These are phyloP conservation scores for Lyophyllum semitale DNA, from an alignment of 768 basidiomycete genomes.

Conservation along the genomic window DNA sequence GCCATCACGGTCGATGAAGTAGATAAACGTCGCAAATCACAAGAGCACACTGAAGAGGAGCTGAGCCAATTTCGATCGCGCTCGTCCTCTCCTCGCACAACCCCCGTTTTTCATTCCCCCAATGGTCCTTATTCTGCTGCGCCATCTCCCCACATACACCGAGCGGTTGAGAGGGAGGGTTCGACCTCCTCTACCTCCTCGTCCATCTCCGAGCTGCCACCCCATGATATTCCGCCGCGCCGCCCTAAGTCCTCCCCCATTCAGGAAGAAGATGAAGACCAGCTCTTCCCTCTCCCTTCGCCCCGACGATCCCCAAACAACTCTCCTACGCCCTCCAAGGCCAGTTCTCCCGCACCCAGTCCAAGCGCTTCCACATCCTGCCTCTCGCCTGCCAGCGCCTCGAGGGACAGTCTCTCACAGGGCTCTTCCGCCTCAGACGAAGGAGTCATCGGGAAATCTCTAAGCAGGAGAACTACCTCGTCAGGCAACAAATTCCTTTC, in stretches of 20 bases:
- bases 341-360: constrained; percentile 18
- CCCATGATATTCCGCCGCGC: constrained; percentile 14
- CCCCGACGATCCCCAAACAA: constrained; percentile 54
- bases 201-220: constrained; percentile 9
- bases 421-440: constrained; percentile 8
- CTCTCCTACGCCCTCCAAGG: constrained; percentile 31
- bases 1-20: constrained; percentile 64
- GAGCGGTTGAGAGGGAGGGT: constrained; percentile 1
- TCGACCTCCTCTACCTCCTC: constrained; percentile 11
- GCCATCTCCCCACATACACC: constrained; percentile 1
- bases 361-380: constrained; percentile 16
- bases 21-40: constrained; percentile 54
- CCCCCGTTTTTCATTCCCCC: constrained; percentile 17
- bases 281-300: constrained; percentile 61
- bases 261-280: constrained; percentile 57
- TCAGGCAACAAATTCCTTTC: background rate
- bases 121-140: constrained; percentile 13
- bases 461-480: constrained; percentile 15
- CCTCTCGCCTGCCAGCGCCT: constrained; percentile 8
- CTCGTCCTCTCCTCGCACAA: constrained; percentile 10
- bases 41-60: constrained; percentile 31
- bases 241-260: constrained; percentile 36
- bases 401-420: constrained; percentile 3
- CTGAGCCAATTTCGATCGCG: constrained; percentile 11
- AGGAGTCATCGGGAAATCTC: constrained; percentile 8